A percentile compares a stretch with the other conserved stretches of the same genome.
Evolutionary conservation across 441 rosid genomes (phyloP).

Genomic region (California macrophylla): DNA sequence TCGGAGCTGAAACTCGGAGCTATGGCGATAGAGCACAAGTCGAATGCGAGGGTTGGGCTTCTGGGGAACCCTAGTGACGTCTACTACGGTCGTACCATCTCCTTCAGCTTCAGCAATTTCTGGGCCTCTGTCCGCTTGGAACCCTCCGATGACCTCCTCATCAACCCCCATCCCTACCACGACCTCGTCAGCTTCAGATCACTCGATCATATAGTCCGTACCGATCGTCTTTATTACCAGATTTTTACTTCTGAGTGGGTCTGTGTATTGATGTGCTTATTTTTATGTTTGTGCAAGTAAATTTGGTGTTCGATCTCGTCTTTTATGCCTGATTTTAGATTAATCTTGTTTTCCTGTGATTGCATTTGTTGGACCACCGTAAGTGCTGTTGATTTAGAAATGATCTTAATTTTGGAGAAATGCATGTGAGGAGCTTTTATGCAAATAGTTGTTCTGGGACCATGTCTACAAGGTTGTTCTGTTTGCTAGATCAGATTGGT

Average conservation of each 20-base stretch:
- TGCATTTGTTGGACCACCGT: no score
- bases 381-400: no score
- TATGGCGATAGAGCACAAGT: slow-evolving; percentile 41
- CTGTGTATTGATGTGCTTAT: background rate
- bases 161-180: slow-evolving; percentile 68
- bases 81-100: slow-evolving; percentile 65
- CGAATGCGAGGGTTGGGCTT: slow-evolving; percentile 56
- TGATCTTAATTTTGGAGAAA: background rate
- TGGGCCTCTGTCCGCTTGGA: slow-evolving; percentile 63
- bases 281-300: background rate
- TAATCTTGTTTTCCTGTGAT: no score
- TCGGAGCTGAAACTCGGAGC: background rate
- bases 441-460: no score
- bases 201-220: slow-evolving; percentile 50
- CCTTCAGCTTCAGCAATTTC: slow-evolving; percentile 62
- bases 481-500: no score
- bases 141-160: slow-evolving; percentile 49
- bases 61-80: slow-evolving; percentile 89
- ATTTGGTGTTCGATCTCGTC: background rate
- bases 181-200: slow-evolving; percentile 68
- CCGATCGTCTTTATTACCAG: background rate
- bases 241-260: background rate
- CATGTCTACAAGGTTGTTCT: background rate
- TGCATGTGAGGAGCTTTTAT: no score
- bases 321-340: no score